A percentile compares a stretch with the other conserved stretches of the same genome.
These are phyloP conservation scores for Claviceps sp. DNA, from an alignment of 2,329 filamentous ascomycete species.

Conservation along the genomic window DNA sequence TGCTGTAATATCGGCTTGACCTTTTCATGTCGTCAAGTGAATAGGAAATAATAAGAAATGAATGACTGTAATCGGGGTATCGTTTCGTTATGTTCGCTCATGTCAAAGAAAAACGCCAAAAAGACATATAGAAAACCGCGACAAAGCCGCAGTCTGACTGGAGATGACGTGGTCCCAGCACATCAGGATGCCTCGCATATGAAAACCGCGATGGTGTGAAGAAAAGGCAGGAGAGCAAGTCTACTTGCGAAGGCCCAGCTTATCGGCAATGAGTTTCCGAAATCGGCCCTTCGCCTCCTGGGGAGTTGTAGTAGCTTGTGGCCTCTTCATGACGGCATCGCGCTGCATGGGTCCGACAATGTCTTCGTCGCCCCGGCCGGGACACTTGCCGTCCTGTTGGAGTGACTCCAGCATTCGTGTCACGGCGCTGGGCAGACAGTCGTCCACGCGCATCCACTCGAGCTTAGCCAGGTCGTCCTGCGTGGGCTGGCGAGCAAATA, in stretches of 20 bases:
- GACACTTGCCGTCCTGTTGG: conserved; percentile 72
- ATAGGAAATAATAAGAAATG: not conserved
- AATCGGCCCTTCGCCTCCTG: conserved; percentile 34
- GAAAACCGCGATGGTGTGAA: too few species aligned
- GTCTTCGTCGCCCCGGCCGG: conserved; percentile 75
- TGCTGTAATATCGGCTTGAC: too few species aligned
- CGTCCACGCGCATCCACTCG: conserved; percentile 34
- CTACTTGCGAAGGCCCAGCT: conserved; percentile 21
- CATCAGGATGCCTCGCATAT: too few species aligned
- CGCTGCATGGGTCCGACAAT: conserved; percentile 86
- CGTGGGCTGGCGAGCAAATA: conserved; percentile 17
- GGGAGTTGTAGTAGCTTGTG: conserved; percentile 15
- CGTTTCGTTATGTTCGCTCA: not conserved
- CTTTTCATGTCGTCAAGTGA: not conserved
- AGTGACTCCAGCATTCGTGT: conserved; percentile 55
- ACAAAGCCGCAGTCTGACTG: not conserved
- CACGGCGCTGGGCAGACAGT: conserved; percentile 49
- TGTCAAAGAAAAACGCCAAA: not conserved
- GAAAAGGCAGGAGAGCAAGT: not conserved
- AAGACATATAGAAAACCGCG: not conserved
- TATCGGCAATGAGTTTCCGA: conserved; percentile 34
- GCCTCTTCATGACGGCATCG: conserved; percentile 38
- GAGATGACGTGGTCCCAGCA: too few species aligned
- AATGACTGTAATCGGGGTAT: not conserved
- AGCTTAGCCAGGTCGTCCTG: conserved; percentile 27